Percentiles rank a stretch among this genome's conserved stretches.
These are phyloP conservation scores for Coemansia sp. DNA, from an alignment of 192 early-diverging fungal genomes.

Conservation along the genomic window DNA sequence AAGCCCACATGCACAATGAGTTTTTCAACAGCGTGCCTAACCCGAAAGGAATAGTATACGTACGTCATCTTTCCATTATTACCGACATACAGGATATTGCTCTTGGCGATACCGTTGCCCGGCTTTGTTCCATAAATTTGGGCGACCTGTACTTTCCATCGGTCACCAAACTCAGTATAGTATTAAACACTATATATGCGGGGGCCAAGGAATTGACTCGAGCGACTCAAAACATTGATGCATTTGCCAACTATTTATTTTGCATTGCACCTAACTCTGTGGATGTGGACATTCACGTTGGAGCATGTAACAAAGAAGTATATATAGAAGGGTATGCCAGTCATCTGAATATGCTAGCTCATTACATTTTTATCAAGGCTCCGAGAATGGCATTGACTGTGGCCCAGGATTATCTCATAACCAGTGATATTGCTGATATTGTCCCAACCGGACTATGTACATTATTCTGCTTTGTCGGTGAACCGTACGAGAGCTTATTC, in stretches of 20 bases:
- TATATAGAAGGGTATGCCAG: background rate
- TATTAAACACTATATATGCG: background rate
- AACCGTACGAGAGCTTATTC: background rate
- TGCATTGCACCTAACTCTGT: background rate
- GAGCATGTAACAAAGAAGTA: background rate
- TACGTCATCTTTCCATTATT: background rate
- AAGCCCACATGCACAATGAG: background rate
- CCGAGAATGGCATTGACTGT: background rate
- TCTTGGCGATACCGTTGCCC: background rate
- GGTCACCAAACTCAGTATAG: background rate
- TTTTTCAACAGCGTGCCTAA: background rate
- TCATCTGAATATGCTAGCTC: background rate
- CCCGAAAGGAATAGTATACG: background rate
- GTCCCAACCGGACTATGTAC: no score
- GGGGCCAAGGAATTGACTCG: no score
- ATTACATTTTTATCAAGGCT: background rate
- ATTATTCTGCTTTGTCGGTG: no score
- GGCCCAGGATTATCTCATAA: background rate
- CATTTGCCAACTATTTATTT: background rate
- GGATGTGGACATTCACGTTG: background rate
- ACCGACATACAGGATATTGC: background rate
- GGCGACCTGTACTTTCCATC: background rate
- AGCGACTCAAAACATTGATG: background rate
- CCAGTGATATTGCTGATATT: background rate
- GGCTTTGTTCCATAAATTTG: background rate